phyloP scores from a whole-genome alignment of 495 filamentous ascomycete species.

The Penicillium canescens region DNA sequence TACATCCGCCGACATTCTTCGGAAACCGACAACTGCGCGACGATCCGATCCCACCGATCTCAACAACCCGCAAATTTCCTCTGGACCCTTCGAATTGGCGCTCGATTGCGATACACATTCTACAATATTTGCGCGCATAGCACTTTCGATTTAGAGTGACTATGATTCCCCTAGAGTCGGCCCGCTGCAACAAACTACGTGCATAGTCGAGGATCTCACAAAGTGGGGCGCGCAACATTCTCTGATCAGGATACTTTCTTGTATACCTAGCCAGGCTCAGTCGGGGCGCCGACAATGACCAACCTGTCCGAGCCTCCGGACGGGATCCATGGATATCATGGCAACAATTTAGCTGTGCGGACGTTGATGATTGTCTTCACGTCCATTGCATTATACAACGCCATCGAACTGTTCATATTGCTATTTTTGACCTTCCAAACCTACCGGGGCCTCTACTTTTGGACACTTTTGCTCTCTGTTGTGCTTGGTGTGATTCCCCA shows the following conservation, averaged over 20 bases:
- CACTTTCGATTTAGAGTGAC: neutral
- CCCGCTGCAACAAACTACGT: slow-evolving; percentile 6
- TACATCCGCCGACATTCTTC: slow-evolving; percentile 12
- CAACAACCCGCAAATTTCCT: neutral
- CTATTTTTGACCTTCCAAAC: slow-evolving; percentile 51
- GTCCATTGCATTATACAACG: slow-evolving; percentile 52
- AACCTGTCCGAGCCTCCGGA: slow-evolving; percentile 28
- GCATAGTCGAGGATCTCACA: slow-evolving; percentile 7
- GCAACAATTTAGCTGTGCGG: slow-evolving; percentile 25
- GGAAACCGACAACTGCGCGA: slow-evolving; percentile 7
- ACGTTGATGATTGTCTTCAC: slow-evolving; percentile 50
- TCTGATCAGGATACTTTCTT: neutral
- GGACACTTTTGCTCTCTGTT: slow-evolving; percentile 43
- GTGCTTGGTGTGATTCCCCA: slow-evolving; percentile 55
- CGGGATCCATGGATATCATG: slow-evolving; percentile 37
- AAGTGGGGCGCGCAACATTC: slow-evolving; percentile 5
- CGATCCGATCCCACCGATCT: neutral
- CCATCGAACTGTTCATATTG: slow-evolving; percentile 48
- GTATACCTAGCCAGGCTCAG: neutral
- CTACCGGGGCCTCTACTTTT: slow-evolving; percentile 52
- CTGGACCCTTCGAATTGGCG: neutral
- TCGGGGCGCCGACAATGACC: slow-evolving; percentile 6
- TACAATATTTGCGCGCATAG: slow-evolving; percentile 12
- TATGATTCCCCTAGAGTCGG: slow-evolving; percentile 17
- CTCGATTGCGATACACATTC: neutral